Percentiles rank a stretch among this genome's conserved stretches.
These are phyloP conservation scores for Pseudocercospora macadamiae DNA, from an alignment of 2,329 filamentous ascomycete species.

Conservation along the genomic window DNA sequence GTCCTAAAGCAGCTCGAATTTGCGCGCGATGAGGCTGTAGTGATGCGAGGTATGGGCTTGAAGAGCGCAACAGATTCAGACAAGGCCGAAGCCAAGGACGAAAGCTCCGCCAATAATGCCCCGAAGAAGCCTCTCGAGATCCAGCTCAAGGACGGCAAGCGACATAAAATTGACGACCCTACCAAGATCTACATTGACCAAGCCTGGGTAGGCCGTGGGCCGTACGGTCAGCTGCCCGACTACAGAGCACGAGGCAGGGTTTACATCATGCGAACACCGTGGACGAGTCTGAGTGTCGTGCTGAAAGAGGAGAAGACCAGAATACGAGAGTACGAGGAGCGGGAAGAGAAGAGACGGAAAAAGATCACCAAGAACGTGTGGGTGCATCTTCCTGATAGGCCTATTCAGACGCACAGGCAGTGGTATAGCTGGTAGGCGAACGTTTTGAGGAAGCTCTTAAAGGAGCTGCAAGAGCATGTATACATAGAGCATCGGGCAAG, in stretches of 20 bases:
- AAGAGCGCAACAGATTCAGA: constrained; percentile 36
- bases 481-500: background rate
- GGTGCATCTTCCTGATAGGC: constrained; percentile 85
- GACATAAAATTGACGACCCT: constrained; percentile 70
- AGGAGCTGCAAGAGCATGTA: constrained; percentile 1
- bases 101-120: constrained; percentile 12
- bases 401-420: constrained; percentile 77
- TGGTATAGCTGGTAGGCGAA: constrained; percentile 81
- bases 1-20: constrained; percentile 77
- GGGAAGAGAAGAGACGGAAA: constrained; percentile 72
- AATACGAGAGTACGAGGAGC: constrained; percentile 77
- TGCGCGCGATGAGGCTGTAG: constrained; percentile 79
- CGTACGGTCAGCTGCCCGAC: constrained; percentile 63
- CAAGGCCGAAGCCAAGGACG: constrained; percentile 18
- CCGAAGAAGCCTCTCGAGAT: constrained; percentile 56
- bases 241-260: constrained; percentile 76
- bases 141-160: constrained; percentile 73
- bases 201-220: constrained; percentile 85
- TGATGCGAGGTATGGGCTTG: constrained; percentile 82
- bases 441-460: too few species aligned
- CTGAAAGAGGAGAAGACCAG: constrained; percentile 94
- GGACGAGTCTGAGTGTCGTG: constrained; percentile 74
- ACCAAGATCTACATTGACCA: constrained; percentile 88
- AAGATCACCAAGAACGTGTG: constrained; percentile 75
- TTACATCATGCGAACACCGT: constrained; percentile 69